Evolutionary conservation across 2,329 filamentous ascomycete species (phyloP).

Genomic region (Ceratocystis alfenasii): DNA sequence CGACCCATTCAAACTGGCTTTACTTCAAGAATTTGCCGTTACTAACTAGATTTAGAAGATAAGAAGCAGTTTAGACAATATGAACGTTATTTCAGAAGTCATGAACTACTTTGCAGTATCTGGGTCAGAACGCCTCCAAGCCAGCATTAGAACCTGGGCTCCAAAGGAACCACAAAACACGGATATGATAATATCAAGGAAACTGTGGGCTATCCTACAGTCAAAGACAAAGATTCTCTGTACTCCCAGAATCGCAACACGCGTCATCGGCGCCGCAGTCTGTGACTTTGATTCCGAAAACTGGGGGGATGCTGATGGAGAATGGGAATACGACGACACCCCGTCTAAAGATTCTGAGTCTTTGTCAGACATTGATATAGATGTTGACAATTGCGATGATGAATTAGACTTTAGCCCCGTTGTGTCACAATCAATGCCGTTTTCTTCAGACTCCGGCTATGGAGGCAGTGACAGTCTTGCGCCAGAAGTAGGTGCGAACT

Average conservation of each 20-base stretch:
- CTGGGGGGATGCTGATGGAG: slow-evolving; percentile 16
- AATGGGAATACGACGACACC: slow-evolving; percentile 5
- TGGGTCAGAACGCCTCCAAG: slow-evolving; percentile 19
- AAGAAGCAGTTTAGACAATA: slow-evolving; percentile 12
- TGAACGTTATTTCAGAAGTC: slow-evolving; percentile 21
- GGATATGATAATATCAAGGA: slow-evolving; percentile 12
- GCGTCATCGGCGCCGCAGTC: not conserved
- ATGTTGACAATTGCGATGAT: slow-evolving; percentile 5
- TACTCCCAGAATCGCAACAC: not conserved
- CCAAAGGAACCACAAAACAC: not conserved
- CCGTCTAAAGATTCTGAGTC: not conserved
- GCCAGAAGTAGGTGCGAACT: slow-evolving; percentile 3
- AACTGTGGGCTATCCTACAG: slow-evolving; percentile 20
- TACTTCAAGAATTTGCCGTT: not conserved
- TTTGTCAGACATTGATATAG: slow-evolving; percentile 20
- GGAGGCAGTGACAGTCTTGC: slow-evolving; percentile 8
- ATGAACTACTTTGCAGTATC: slow-evolving; percentile 20
- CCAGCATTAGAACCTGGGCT: slow-evolving; percentile 13
- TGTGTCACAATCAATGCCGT: slow-evolving; percentile 1
- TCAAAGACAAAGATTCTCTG: slow-evolving; percentile 18
- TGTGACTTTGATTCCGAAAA: slow-evolving; percentile 9
- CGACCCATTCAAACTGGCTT: not conserved
- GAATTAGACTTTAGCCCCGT: not conserved
- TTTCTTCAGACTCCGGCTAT: slow-evolving; percentile 14
- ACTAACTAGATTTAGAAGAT: slow-evolving; percentile 15